Percentiles rank a stretch among this genome's conserved stretches.
These are phyloP conservation scores for Hortaea werneckii DNA, from an alignment of 2,329 filamentous ascomycete species.

Conservation along the genomic window DNA sequence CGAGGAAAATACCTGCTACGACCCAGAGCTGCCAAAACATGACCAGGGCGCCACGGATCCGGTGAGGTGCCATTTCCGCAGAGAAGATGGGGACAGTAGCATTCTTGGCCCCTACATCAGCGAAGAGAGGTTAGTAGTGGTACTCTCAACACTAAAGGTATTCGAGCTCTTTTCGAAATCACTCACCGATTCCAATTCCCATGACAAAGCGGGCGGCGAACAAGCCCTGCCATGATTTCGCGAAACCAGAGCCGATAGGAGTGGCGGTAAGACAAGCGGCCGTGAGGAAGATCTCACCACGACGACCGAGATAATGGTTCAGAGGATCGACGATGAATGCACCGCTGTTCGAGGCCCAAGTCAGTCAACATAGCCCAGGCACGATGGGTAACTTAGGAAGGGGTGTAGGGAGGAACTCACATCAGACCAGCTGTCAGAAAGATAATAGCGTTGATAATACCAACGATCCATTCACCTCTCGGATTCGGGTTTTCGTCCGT, in stretches of 20 bases:
- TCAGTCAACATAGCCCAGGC: no score
- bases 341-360: constrained; percentile 13
- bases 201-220: constrained; percentile 58
- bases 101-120: constrained; percentile 10
- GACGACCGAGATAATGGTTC: constrained; percentile 49
- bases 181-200: constrained; percentile 41
- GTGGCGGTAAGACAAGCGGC: constrained; percentile 25
- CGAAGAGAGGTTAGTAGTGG: no score
- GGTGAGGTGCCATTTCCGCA: constrained; percentile 45
- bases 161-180: no score
- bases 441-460: constrained; percentile 35
- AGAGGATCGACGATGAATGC: constrained; percentile 47
- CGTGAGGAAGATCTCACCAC: constrained; percentile 49
- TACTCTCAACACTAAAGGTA: no score
- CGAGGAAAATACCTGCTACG: constrained; percentile 47
- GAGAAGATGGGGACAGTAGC: constrained; percentile 68
- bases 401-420: no score
- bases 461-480: constrained; percentile 12
- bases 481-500: constrained; percentile 1
- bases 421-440: constrained; percentile 36
- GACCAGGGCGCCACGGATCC: constrained; percentile 4
- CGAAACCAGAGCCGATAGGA: constrained; percentile 34
- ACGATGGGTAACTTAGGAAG: no score
- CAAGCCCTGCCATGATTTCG: constrained; percentile 28
- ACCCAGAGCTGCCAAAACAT: constrained; percentile 73